These are phyloP conservation scores for Coelastrella sp. DNA, from an alignment of 139 green algal species.

Conservation along the genomic window DNA sequence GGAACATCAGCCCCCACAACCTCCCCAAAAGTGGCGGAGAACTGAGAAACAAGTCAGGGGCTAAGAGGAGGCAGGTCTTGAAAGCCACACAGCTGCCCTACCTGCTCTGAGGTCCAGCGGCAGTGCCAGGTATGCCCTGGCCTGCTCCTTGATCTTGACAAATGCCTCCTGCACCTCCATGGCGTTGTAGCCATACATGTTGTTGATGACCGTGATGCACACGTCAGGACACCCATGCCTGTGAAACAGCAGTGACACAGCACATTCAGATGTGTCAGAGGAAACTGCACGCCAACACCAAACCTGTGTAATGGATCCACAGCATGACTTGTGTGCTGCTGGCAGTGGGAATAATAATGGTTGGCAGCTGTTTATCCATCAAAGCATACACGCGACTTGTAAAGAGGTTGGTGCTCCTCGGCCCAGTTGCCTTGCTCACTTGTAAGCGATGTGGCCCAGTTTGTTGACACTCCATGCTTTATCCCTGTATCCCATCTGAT, in stretches of 20 bases:
- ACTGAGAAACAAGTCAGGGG: too few relatives aligned
- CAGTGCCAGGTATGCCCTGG: slow-evolving; percentile 68
- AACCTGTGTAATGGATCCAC: too few relatives aligned
- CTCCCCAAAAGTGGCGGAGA: too few relatives aligned
- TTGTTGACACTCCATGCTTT: slow-evolving; percentile 97
- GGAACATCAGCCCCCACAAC: too few relatives aligned
- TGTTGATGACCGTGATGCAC: slow-evolving; percentile 87
- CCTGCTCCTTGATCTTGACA: slow-evolving; percentile 96
- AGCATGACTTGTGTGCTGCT: too few relatives aligned
- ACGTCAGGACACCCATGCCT: slow-evolving; percentile 66
- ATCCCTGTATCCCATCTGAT: slow-evolving; percentile 85
- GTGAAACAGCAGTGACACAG: background rate
- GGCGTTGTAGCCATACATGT: slow-evolving; percentile 95
- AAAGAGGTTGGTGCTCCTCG: background rate
- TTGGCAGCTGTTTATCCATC: too few relatives aligned
- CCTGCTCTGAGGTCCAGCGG: slow-evolving; percentile 39
- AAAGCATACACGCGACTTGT: background rate
- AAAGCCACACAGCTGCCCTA: background rate
- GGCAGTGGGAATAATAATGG: too few relatives aligned
- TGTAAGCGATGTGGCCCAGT: slow-evolving; percentile 86
- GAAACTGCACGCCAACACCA: background rate
- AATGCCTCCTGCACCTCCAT: slow-evolving; percentile 99
- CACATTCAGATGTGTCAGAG: background rate
- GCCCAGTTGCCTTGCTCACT: slow-evolving; percentile 67
- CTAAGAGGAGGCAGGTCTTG: too few relatives aligned